Conservation (phyloP, 495 filamentous ascomycete species). For the Wilcoxina mikolae region DNA sequence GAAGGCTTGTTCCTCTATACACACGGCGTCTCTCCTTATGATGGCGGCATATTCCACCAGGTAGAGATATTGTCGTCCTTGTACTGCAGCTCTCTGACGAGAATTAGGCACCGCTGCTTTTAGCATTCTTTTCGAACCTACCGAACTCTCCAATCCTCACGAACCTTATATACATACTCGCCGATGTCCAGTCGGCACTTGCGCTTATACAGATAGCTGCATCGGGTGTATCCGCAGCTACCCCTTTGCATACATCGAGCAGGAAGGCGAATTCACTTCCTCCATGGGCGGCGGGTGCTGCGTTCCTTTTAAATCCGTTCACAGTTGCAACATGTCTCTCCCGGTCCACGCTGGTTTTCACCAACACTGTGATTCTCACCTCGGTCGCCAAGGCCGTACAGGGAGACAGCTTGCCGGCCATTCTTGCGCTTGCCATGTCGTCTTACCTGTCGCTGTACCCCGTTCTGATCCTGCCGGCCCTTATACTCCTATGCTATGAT, state of each 20-base stretch:
- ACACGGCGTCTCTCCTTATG: conserved; percentile 91
- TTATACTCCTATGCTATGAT: conserved; percentile 73
- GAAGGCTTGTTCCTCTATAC: conserved; percentile 93
- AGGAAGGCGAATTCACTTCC: conserved; percentile 67
- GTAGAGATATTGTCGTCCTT: conserved; percentile 29
- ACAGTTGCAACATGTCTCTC: conserved; percentile 84
- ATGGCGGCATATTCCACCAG: conserved; percentile 95
- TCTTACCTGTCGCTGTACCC: conserved; percentile 89
- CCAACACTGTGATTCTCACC: conserved; percentile 71
- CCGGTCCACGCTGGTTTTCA: conserved; percentile 83
- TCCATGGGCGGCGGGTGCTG: conserved; percentile 60
- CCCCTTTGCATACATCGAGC: conserved; percentile 58
- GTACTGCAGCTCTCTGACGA: conserved; percentile 5
- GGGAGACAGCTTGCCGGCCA: conserved; percentile 58
- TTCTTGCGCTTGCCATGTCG: conserved; percentile 72
- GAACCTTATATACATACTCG: conserved; percentile 60
- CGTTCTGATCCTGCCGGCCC: conserved; percentile 65
- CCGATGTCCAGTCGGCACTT: conserved; percentile 71
- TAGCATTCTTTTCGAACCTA: conserved; percentile 78
- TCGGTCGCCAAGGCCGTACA: conserved; percentile 69
- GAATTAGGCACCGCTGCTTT: conserved; percentile 63
- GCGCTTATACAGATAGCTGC: conserved; percentile 73
- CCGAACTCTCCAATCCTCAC: conserved; percentile 58
- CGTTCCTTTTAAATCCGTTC: conserved; percentile 91
- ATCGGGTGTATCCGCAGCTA: conserved; percentile 58